Evolutionary conservation across 202 grass and related monocot genomes (phyloP).

Genomic region (Miscanthus sacchariflorus): DNA sequence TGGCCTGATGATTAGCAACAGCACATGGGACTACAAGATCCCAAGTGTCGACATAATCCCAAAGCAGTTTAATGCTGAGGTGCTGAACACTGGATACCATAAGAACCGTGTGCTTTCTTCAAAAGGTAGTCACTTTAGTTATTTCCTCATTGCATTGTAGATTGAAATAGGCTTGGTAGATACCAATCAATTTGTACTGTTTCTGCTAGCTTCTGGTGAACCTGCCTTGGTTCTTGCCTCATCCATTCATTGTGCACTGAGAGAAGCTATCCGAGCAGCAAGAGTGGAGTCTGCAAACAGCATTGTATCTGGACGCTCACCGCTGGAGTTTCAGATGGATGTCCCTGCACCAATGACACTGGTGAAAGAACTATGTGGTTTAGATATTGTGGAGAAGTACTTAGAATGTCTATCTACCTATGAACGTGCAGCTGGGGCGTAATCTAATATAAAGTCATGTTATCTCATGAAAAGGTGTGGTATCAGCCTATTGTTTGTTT

Average conservation of each 20-base stretch:
- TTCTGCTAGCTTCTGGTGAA: conserved; percentile 64
- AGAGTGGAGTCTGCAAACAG: conserved; percentile 43
- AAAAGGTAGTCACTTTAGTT: conserved; percentile 55
- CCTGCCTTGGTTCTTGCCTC: conserved; percentile 67
- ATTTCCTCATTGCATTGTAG: background rate
- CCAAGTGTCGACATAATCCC: conserved; percentile 78
- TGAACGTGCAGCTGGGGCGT: background rate
- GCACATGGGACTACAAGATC: conserved; percentile 86
- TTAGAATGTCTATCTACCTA: conserved; percentile 39
- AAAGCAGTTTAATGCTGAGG: conserved; percentile 73
- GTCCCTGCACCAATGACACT: conserved; percentile 73
- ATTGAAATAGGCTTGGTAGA: background rate
- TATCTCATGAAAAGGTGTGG: background rate
- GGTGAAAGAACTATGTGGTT: conserved; percentile 79
- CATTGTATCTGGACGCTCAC: conserved; percentile 40
- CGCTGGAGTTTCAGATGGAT: conserved; percentile 54
- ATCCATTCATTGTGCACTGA: conserved; percentile 65
- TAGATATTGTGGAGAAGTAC: conserved; percentile 76
- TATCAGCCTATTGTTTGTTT: background rate
- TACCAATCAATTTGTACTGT: conserved; percentile 7
- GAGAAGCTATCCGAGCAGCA: conserved; percentile 68
- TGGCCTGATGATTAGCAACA: conserved; percentile 67
- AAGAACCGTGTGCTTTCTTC: conserved; percentile 83
- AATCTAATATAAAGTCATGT: background rate
- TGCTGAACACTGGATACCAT: conserved; percentile 70